Conservation (phyloP, 495 filamentous ascomycete genomes). For the Sporormia fimetaria region DNA sequence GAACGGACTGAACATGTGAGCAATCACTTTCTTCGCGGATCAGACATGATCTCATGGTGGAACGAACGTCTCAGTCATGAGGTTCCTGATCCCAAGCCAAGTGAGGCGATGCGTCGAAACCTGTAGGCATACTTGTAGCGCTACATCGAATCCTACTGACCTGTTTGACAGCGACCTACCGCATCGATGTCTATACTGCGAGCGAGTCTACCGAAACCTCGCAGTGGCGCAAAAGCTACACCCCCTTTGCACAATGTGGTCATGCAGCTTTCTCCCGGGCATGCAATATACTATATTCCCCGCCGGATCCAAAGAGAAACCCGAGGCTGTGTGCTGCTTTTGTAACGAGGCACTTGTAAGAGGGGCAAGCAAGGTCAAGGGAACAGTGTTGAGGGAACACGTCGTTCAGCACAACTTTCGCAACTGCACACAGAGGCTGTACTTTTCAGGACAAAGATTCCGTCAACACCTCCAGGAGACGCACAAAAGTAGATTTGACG, state of each 20-base stretch:
- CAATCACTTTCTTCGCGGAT: conserved; percentile 11
- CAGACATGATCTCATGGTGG: conserved; percentile 24
- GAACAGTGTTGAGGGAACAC: conserved; percentile 14
- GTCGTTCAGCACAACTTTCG: conserved; percentile 20
- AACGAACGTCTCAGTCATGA: conserved; percentile 7
- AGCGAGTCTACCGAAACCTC: conserved; percentile 14
- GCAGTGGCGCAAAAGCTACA: conserved; percentile 10
- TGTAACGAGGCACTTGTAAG: conserved; percentile 17
- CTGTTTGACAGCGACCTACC: conserved; percentile 5
- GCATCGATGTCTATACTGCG: conserved; percentile 14
- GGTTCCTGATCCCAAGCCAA: not conserved
- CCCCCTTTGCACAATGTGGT: conserved; percentile 20
- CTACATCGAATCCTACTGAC: not conserved
- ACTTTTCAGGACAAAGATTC: conserved; percentile 19
- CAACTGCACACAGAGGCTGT: conserved; percentile 14
- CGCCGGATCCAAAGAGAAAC: conserved; percentile 1
- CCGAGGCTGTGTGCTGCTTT: conserved; percentile 19
- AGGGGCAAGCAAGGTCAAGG: conserved; percentile 15
- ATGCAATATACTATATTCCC: conserved; percentile 22
- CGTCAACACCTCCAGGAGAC: conserved; percentile 20
- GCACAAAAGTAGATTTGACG: conserved; percentile 16
- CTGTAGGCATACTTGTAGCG: conserved; percentile 4
- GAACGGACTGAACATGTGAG: conserved; percentile 15
- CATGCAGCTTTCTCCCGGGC: conserved; percentile 18
- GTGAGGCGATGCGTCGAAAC: not conserved